Base-by-base conservation (phyloP, 805 yeast species). In the Candida loeiensis region DNA sequence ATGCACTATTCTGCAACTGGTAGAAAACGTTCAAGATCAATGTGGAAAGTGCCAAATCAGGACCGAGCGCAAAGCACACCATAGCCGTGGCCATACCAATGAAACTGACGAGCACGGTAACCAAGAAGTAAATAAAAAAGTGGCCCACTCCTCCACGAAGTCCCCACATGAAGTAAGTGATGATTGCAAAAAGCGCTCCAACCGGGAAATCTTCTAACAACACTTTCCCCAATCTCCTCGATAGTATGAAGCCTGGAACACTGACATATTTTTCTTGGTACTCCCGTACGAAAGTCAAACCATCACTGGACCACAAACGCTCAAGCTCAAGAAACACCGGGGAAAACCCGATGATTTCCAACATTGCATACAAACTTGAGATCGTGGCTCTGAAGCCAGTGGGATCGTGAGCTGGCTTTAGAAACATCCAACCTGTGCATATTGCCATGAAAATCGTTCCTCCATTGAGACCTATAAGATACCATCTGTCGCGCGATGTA, bases 121-220 rank as follows among this genome's bases (percentile, higher is more conserved):
- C 71, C 3, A 80, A 71, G 56, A 82, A 82, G 58, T 72, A 87
- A 2, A 77, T 68, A 46, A 82, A 83, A 53, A 82, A 87, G 29
- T 41, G 55, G 3, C 48, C 47, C 2, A 46, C 56, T 15, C 55
- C 52, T 14, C 50, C 48, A 13, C 61, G 39, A 29, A 56, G 45
- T 4, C 60, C 61, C 55, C 56, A 49, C 60, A 56, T 56, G 38
- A 54, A 56, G 44, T 53, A 56, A 5, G 61, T 51, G 15, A 54
- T 46, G 1, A 41, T 37, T 2, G 58, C 46, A 36, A 53, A 56
- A 4, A 56, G 38, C 9, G 53, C 40, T 15, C 46, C 45, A 27
- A 56, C 47, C 11, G 61, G 61, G 7, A 56, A 32, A 24, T 56
- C 61, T 30, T 56, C 60, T 6, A 54, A 40, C 14, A 52, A 19